These are phyloP conservation scores for Russula olivacea DNA, from an alignment of 768 basidiomycete species.

Conservation along the genomic window DNA sequence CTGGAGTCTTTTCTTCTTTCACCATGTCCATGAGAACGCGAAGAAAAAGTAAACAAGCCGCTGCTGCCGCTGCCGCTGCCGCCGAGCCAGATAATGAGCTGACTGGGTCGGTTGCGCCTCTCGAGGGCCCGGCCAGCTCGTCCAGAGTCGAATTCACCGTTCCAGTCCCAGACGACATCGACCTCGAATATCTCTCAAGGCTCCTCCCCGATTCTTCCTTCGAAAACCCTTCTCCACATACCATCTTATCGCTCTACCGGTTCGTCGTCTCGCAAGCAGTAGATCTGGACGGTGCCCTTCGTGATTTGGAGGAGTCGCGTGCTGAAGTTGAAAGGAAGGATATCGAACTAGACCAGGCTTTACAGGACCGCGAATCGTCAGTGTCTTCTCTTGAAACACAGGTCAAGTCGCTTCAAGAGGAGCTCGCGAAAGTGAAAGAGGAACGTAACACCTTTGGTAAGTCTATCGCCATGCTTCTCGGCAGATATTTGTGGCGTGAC, in stretches of 20 bases:
- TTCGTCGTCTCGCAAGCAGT: constrained; percentile 51
- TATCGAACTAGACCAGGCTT: constrained; percentile 76
- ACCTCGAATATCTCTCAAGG: constrained; percentile 50
- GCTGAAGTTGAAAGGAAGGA: constrained; percentile 69
- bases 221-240: constrained; percentile 50
- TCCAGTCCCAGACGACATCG: constrained; percentile 60
- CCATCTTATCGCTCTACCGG: constrained; percentile 57
- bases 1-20: no score
- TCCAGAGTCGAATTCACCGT: constrained; percentile 30
- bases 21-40: no score
- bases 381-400: constrained; percentile 51
- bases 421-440: constrained; percentile 49
- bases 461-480: constrained; percentile 26
- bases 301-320: constrained; percentile 64
- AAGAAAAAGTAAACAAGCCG: no score
- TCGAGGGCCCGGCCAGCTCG: no score
- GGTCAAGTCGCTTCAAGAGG: constrained; percentile 47
- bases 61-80: no score
- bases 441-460: constrained; percentile 65
- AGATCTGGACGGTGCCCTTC: constrained; percentile 49
- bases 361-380: constrained; percentile 68
- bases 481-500: constrained; percentile 13
- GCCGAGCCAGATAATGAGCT: no score
- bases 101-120: no score
- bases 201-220: constrained; percentile 59